These are phyloP conservation scores for Magnolia officinalis DNA, from an alignment of 164 flowering plant genomes.

Conservation along the genomic window DNA sequence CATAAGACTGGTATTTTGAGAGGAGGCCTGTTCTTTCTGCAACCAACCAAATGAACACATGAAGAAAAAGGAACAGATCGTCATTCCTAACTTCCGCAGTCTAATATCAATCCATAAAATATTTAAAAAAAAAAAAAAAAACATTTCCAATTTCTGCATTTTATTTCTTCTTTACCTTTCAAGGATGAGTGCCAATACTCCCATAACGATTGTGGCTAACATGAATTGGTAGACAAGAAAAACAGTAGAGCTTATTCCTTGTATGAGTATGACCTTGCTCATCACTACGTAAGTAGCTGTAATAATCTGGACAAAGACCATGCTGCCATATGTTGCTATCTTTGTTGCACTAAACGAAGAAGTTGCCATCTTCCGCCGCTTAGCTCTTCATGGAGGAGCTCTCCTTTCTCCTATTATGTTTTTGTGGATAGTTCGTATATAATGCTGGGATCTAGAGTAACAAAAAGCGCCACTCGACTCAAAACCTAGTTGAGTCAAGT, in stretches of 20 bases:
- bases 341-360: not conserved
- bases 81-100: no score
- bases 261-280: constrained; percentile 2
- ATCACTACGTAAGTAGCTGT: not conserved
- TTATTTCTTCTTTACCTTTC: not conserved
- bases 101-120: no score
- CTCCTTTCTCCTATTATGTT: not conserved
- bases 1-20: not conserved
- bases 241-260: constrained; percentile 7
- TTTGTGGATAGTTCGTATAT: no score
- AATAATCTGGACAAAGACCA: not conserved
- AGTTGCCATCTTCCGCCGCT: not conserved
- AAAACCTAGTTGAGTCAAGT: no score
- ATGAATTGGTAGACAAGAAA: constrained; percentile 8
- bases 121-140: no score
- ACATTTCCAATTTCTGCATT: not conserved
- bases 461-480: no score
- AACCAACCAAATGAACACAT: not conserved
- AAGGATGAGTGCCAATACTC: constrained; percentile 1
- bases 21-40: not conserved
- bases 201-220: constrained; percentile 1
- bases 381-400: not conserved
- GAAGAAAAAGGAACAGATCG: no score
- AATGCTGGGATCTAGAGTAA: no score
- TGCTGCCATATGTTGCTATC: not conserved